Conservation (phyloP, 2,329 filamentous ascomycete species). For the Penicillium janthinellum region DNA sequence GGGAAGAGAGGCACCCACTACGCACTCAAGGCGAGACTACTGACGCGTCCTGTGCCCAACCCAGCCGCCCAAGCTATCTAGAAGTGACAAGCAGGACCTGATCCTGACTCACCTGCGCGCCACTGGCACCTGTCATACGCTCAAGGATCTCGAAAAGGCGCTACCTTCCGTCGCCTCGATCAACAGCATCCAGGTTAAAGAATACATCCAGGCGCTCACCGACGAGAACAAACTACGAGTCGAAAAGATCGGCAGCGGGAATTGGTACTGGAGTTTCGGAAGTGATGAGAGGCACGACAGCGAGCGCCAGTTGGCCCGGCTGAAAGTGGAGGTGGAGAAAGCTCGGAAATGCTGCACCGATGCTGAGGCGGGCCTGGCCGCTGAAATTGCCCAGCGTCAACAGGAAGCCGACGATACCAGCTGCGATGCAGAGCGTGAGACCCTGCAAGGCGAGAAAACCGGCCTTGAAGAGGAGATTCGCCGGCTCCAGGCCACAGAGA, state of each 20-base stretch:
- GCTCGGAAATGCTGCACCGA: slow-evolving; percentile 33
- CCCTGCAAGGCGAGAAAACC: slow-evolving; percentile 25
- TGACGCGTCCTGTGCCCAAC: slow-evolving; percentile 19
- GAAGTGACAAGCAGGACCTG: slow-evolving; percentile 59
- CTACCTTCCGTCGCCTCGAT: slow-evolving; percentile 64
- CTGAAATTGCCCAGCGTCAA: slow-evolving; percentile 36
- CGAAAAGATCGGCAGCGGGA: slow-evolving; percentile 70
- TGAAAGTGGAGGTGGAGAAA: slow-evolving; percentile 35
- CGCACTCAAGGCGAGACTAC: slow-evolving; percentile 5
- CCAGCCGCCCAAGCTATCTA: slow-evolving; percentile 57
- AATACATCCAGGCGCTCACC: slow-evolving; percentile 63
- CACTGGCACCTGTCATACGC: slow-evolving; percentile 62
- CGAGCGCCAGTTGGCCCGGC: slow-evolving; percentile 35
- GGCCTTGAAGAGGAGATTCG: slow-evolving; percentile 34
- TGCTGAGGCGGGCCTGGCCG: slow-evolving; percentile 39
- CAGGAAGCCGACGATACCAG: slow-evolving; percentile 26
- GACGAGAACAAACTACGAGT: slow-evolving; percentile 65
- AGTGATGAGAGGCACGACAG: slow-evolving; percentile 58
- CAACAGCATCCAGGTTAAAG: slow-evolving; percentile 68
- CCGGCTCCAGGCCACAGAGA: slow-evolving; percentile 40
- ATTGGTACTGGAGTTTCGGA: slow-evolving; percentile 72
- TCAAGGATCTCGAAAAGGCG: slow-evolving; percentile 69
- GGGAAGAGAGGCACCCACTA: background rate
- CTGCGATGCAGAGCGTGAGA: slow-evolving; percentile 23
- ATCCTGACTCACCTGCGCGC: slow-evolving; percentile 63